Percentiles rank a stretch among this genome's conserved stretches.
phyloP scores from a whole-genome alignment of 1,139 yeast species.

The Tardiomyces depauwii region DNA sequence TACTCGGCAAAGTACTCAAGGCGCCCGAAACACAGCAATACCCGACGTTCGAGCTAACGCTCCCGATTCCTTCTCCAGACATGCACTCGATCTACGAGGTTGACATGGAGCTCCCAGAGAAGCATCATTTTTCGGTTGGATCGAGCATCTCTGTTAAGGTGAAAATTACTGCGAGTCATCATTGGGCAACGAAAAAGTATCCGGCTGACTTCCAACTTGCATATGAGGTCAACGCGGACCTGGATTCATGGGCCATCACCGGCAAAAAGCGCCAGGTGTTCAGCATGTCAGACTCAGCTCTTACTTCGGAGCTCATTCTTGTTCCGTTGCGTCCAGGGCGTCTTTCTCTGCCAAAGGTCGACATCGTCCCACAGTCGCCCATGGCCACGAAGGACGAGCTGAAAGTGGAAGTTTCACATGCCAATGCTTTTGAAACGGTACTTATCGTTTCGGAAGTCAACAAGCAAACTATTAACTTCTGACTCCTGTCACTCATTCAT shows the following conservation, averaged over 20 bases:
- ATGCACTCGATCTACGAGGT: slow-evolving; percentile 16
- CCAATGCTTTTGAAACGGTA: slow-evolving; percentile 57
- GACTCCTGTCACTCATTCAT: slow-evolving; percentile 5
- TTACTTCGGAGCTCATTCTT: slow-evolving; percentile 35
- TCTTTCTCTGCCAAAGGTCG: slow-evolving; percentile 51
- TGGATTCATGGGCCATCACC: slow-evolving; percentile 57
- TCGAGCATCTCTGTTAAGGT: slow-evolving; percentile 43
- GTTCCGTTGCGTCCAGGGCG: slow-evolving; percentile 74
- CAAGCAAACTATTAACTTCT: slow-evolving; percentile 49
- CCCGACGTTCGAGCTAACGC: not conserved
- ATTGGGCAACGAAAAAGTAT: slow-evolving; percentile 29
- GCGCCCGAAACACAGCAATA: not conserved
- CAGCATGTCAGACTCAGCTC: slow-evolving; percentile 14
- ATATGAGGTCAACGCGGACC: slow-evolving; percentile 29
- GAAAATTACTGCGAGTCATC: slow-evolving; percentile 33
- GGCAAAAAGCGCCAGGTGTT: slow-evolving; percentile 48
- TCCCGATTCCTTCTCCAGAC: slow-evolving; percentile 11
- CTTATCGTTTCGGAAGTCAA: slow-evolving; percentile 65
- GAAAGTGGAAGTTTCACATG: slow-evolving; percentile 49
- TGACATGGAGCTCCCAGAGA: not conserved
- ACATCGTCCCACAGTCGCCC: slow-evolving; percentile 24
- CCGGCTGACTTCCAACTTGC: slow-evolving; percentile 17
- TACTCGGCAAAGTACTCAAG: not conserved
- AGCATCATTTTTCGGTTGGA: slow-evolving; percentile 43
- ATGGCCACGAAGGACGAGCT: slow-evolving; percentile 22